Conservation (phyloP, 2,329 filamentous ascomycete genomes). For the Epichloe baconii region DNA sequence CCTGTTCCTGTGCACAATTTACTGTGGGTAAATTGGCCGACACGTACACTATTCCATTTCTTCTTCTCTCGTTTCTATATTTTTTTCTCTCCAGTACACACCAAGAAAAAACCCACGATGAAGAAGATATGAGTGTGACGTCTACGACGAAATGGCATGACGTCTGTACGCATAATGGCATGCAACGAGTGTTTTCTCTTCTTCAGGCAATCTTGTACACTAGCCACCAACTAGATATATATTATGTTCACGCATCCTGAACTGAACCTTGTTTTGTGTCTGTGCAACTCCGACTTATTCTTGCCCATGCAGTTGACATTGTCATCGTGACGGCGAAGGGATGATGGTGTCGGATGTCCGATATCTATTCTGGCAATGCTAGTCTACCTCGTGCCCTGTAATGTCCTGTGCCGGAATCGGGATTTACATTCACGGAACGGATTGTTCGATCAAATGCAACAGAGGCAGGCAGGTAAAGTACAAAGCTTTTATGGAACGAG, state of each 20-base stretch:
- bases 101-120: not conserved
- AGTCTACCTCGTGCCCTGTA: no score
- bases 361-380: no score
- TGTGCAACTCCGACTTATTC: no score
- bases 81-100: not conserved
- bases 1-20: not conserved
- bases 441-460: no score
- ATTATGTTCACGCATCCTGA: not conserved
- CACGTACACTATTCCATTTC: not conserved
- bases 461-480: no score
- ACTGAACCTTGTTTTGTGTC: no score
- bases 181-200: not conserved
- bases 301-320: no score
- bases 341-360: no score
- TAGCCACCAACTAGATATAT: not conserved
- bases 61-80: not conserved
- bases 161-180: constrained; percentile 1
- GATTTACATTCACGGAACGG: no score
- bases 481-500: no score
- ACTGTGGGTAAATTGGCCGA: not conserved
- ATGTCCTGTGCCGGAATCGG: no score
- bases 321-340: no score
- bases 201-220: not conserved
- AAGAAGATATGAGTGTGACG: constrained; percentile 1
- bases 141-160: constrained; percentile 2